phyloP scores from a whole-genome alignment of 345 rosid genomes.

The Carallia brachiata region DNA sequence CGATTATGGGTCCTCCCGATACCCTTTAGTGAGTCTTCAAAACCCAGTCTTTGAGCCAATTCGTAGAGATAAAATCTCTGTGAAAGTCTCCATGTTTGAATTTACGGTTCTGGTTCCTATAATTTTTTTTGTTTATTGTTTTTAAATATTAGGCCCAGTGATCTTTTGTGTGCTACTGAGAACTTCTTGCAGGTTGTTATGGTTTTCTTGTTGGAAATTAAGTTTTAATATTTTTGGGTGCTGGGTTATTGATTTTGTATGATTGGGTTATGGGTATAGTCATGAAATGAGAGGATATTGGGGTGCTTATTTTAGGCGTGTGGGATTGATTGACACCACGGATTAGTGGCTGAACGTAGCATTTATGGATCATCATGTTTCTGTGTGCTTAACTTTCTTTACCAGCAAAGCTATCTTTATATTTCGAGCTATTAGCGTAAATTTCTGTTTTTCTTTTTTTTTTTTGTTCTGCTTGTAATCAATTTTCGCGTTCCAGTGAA shows the following conservation, averaged over 20 bases:
- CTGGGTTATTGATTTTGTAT: not conserved
- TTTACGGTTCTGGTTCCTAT: not conserved
- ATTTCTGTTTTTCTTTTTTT: not conserved
- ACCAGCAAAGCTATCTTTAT: not conserved
- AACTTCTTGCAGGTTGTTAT: too few relatives aligned
- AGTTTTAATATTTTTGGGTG: not conserved
- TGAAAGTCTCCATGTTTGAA: not conserved
- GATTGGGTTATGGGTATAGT: not conserved
- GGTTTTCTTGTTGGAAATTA: not conserved
- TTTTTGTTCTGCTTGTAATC: not conserved
- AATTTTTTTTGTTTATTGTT: not conserved
- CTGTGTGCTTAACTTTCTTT: too few relatives aligned
- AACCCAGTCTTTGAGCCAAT: not conserved
- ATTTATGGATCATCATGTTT: too few relatives aligned
- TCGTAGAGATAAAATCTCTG: not conserved
- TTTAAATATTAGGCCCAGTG: not conserved
- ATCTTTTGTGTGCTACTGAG: too few relatives aligned
- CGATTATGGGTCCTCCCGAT: slow-evolving; percentile 86
- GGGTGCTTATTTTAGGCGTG: too few relatives aligned
- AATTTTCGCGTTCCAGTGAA: slow-evolving; percentile 45
- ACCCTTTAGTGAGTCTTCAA: slow-evolving; percentile 59
- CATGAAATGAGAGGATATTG: not conserved
- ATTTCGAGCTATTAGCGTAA: not conserved
- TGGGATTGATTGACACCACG: too few relatives aligned
- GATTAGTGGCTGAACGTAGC: too few relatives aligned